Percentiles rank a stretch among this genome's conserved stretches.
Evolutionary conservation across 2,329 filamentous ascomycete genomes (phyloP).

Genomic region (Aspergillus hiratsukae): DNA sequence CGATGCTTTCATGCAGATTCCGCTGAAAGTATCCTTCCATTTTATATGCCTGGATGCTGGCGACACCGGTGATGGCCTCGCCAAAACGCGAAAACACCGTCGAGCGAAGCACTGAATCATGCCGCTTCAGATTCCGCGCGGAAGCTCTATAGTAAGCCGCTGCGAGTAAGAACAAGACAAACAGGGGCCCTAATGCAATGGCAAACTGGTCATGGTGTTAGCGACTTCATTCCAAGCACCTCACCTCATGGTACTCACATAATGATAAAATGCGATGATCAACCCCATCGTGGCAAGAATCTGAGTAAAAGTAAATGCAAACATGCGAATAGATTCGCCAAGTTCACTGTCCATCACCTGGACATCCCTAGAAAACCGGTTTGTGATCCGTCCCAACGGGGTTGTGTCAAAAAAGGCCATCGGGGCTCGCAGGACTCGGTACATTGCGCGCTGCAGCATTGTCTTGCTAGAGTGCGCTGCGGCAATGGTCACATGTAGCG

Average conservation of each 20-base stretch:
- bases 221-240: background rate
- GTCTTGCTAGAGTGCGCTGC: conserved; percentile 77
- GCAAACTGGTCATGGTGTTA: conserved; percentile 50
- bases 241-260: conserved; percentile 38
- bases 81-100: conserved; percentile 85
- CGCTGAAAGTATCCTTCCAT: conserved; percentile 68
- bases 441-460: conserved; percentile 77
- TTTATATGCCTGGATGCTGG: conserved; percentile 86
- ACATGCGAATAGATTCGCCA: conserved; percentile 87
- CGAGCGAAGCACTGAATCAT: conserved; percentile 84
- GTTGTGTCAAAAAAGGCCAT: conserved; percentile 97
- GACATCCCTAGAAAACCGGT: conserved; percentile 91
- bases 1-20: conserved; percentile 68
- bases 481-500: conserved; percentile 69
- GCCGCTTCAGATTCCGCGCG: conserved; percentile 89
- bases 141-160: conserved; percentile 86
- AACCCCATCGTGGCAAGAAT: conserved; percentile 80
- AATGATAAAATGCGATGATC: conserved; percentile 94
- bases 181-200: conserved; percentile 64
- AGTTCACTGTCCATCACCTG: conserved; percentile 95
- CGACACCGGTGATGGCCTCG: conserved; percentile 71
- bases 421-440: conserved; percentile 63
- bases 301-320: conserved; percentile 77
- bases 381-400: conserved; percentile 89
- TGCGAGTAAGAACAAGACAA: conserved; percentile 73